Evolutionary conservation across 176 grass and related monocot genomes (phyloP).

Genomic region (Oryza brachyantha): DNA sequence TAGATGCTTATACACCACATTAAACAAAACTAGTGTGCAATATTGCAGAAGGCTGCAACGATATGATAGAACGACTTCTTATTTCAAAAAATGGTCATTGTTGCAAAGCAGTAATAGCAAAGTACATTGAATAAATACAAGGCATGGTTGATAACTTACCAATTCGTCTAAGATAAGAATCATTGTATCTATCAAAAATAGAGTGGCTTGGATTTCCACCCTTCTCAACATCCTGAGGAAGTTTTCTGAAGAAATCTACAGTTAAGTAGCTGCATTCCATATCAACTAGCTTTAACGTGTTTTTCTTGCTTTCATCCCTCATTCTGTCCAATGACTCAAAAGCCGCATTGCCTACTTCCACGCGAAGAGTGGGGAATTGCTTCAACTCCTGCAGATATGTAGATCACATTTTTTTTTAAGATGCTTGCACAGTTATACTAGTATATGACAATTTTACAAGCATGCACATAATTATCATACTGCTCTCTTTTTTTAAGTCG

Average conservation of each 20-base stretch:
- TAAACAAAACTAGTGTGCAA: background rate
- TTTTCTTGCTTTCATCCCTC: slow-evolving; percentile 98
- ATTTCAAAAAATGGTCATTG: background rate
- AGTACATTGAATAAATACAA: slow-evolving; percentile 3
- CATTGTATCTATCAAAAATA: slow-evolving; percentile 99
- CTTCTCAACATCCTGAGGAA: slow-evolving; percentile 98
- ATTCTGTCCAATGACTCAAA: slow-evolving; percentile 97
- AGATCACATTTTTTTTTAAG: background rate
- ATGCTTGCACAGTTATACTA: background rate
- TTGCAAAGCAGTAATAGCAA: background rate
- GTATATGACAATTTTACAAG: background rate
- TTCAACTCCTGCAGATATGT: slow-evolving; percentile 75
- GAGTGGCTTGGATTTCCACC: slow-evolving; percentile 98
- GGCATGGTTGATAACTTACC: slow-evolving; percentile 34
- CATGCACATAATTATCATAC: background rate
- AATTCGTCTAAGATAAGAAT: slow-evolving; percentile 96
- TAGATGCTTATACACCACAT: background rate
- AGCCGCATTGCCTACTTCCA: slow-evolving; percentile 87
- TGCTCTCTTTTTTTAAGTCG: background rate
- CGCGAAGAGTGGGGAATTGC: slow-evolving; percentile 87
- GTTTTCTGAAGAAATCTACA: slow-evolving; percentile 99
- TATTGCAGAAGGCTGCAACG: background rate
- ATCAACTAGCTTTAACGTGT: slow-evolving; percentile 92
- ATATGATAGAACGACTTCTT: background rate
- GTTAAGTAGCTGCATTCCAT: slow-evolving; percentile 99